Evolutionary conservation across 176 grass and related monocot genomes (phyloP), one percentile per base, ranked within the genome.

Genomic region (Areca catechu): DNA sequence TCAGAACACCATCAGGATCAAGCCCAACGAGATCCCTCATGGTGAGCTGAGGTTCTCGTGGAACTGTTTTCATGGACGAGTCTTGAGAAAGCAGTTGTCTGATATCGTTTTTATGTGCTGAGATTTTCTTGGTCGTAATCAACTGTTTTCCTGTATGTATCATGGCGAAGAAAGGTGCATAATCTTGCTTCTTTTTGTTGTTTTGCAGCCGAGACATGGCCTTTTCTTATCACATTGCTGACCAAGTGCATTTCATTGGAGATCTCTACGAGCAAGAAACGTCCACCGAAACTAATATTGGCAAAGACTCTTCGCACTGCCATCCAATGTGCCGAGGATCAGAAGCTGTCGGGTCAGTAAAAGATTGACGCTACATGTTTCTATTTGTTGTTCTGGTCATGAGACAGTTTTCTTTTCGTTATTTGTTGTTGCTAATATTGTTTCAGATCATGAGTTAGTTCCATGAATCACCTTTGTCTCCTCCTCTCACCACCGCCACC

Each of bases 121-220:
- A 15, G 51, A 52, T 24, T 18, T 51, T 28, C 34, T 43, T 12
- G 34, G 10, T 43, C 34, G 34, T 12, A 43, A 43, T 65, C 50
- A 3, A 4, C 48, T 50, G 62, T 19, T 70, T 60, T 25, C 3
- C 61, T 29, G 30, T 16, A 9, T 50, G 49, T 18, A 72, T 25
- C 21, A 15, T 48, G n/a, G 2, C 15, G 22, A 3, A 53, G 19
- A 56, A 27, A 9, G 29, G 16, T 16, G 23, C 43, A 37, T 17
- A 67, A 15, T n/a, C 62, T 63, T 79, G 7, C 60, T 54, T 24
- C 22, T 9, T 55, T 28, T 78, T 57, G 15, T 62, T 54, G 34
- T 43, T 71, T 72, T 77, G 79, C 76, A 92, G 88, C 73, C 7
- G 70, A 75, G 24, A 83, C 83, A 9, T 96, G 92, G 92, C 86